These are phyloP conservation scores for Trametes elegans DNA, from an alignment of 768 basidiomycete genomes.

Conservation along the genomic window DNA sequence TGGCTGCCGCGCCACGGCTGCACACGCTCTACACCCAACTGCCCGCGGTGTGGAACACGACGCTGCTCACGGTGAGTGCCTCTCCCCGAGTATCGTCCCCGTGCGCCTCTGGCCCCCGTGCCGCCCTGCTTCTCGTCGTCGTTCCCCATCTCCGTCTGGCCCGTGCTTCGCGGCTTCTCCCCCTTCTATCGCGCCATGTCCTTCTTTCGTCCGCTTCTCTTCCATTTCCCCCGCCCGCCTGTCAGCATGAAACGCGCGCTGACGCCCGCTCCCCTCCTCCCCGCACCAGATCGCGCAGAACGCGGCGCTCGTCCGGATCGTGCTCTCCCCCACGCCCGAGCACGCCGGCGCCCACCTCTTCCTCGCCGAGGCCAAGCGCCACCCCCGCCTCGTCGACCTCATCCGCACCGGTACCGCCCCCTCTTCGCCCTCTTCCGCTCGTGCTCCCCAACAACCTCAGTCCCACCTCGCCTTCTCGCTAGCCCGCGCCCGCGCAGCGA, in stretches of 20 bases:
- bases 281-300: conserved; percentile 35
- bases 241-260: conserved; percentile 2
- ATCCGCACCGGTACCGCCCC: conserved; percentile 50
- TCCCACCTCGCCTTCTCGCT: neutral
- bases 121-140: neutral
- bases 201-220: neutral
- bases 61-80: conserved; percentile 45
- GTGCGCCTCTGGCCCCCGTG: neutral
- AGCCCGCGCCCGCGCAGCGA: conserved; percentile 10
- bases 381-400: conserved; percentile 50
- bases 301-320: conserved; percentile 45
- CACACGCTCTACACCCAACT: conserved; percentile 51
- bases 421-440: neutral
- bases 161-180: neutral
- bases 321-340: conserved; percentile 30
- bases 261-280: neutral
- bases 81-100: neutral
- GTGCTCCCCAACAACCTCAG: neutral
- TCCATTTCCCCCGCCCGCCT: neutral
- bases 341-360: conserved; percentile 52
- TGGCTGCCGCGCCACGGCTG: conserved; percentile 41
- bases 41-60: conserved; percentile 57
- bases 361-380: conserved; percentile 53
- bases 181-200: neutral
- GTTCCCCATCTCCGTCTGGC: neutral